Base-by-base conservation (phyloP, 2,329 filamentous ascomycete species). In the Alternaria gaisen region DNA sequence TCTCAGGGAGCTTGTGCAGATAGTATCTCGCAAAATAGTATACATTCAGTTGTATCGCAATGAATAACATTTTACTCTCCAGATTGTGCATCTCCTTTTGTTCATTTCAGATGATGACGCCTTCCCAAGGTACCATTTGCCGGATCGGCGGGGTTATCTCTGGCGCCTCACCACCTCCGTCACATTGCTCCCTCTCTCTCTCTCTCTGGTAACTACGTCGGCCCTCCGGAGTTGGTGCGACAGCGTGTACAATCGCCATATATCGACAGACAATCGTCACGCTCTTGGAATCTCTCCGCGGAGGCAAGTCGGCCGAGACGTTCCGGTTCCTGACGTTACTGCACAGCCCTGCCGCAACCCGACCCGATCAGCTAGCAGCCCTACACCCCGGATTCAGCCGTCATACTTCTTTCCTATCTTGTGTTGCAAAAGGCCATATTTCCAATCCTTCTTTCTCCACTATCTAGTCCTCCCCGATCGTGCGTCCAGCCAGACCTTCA, bases 231-330 rank as follows among this genome's bases (percentile, higher is more conserved):
- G 65, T 64, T 65, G 64, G 56, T 65, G 64, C 71, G 71, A 70
- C 72, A 71, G 72, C 66, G 68, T 62, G 62, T 56, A 34, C 22
- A 47, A n/a, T 43, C 46, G 47, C 48, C 46, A 59, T 62, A 24
- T 12, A 54, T 22, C 11, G 20, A 40, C 41, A 63, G 62, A 74
- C 44, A 36, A 38, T 42, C 53, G 43, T 54, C 51, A 68, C 67
- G 73, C 73, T 76, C 69, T 76, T 73, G 69, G 65, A 66, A 61
- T 61, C 59, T 68, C 64, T 56, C 60, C 50, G 57, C 59, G 65
- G 67, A 70, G 64, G 61, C 26, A 60, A 36, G 53, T 60, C 36
- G 30, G 52, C 59, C 59, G 60, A 63, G 47, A 43, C 47, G 50
- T 56, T 58, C 50, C 47, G 32, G 47, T 56, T 51, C 63, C 56